These are phyloP conservation scores for Nepenthes gracilis DNA, from an alignment of 148 eudicot species.

Conservation along the genomic window DNA sequence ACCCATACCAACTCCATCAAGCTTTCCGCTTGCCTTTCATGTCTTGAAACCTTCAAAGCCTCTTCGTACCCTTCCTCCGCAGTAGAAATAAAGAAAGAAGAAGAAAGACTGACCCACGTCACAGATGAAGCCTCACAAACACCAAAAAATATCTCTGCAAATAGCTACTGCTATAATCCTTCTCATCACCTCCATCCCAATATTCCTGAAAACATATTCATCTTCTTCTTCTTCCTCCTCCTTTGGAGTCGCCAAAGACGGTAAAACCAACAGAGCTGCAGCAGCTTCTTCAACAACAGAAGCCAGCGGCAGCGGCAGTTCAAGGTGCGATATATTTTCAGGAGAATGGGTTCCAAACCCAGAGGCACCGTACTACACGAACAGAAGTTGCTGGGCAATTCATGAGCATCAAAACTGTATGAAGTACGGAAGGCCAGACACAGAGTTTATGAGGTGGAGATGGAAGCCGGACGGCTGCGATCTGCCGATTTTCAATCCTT, in stretches of 20 bases:
- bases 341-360: slow-evolving; percentile 3
- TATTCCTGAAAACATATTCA: background rate
- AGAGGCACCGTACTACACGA: slow-evolving; percentile 6
- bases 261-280: background rate
- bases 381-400: slow-evolving; percentile 2
- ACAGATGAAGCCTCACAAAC: background rate
- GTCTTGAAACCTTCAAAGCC: too few species aligned
- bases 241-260: too few species aligned
- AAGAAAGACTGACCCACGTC: background rate
- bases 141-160: too few species aligned
- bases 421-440: slow-evolving; percentile 7
- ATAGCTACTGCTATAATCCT: background rate
- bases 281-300: background rate
- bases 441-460: slow-evolving; percentile 6
- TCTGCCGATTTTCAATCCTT: background rate
- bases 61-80: too few species aligned
- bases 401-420: slow-evolving; percentile 5
- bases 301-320: background rate
- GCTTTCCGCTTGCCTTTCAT: too few species aligned
- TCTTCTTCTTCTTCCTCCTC: background rate
- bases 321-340: slow-evolving; percentile 4
- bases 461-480: slow-evolving; percentile 8
- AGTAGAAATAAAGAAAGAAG: background rate
- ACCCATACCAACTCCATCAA: too few species aligned
- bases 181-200: background rate